Evolutionary conservation across 805 yeast species (phyloP), one percentile per base, ranked within the genome.

Genomic region (Pichia heedii): DNA sequence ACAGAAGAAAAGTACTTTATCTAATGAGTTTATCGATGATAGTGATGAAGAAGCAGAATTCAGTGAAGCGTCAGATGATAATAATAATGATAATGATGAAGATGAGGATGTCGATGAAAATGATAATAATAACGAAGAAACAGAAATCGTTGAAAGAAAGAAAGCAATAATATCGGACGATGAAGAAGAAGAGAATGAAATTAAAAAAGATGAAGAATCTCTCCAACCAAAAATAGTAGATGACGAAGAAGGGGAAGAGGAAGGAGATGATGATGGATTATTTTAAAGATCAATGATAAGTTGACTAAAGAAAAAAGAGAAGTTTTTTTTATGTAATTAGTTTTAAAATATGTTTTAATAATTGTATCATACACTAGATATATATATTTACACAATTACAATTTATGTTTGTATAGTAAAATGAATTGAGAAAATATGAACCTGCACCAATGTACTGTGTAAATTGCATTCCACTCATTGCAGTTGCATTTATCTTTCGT

Each of bases 31-130:
- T n/a, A 55, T 59, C 36, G 62, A 53, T 15, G 64, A 58, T 22
- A 57, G 63, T 49, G 66, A 61, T 38, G 61, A 58, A 18, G 62
- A 57, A 22, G 57, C 53, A 10, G 54, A 50, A 8, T 54, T 45
- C 29, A 48, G 48, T 32, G 60, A 53, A 18, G 54, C 40, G n/a
- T 49, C 52, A 13, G 50, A 41, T 22, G 43, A 40, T 24, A 48
- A 46, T 33, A 44, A 41, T 18, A 44, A 35, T 16, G 51, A 38
- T 13, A 46, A 41, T 24, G 47, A 40, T 19, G 50, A 27, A 10
- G 50, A 40, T 22, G 49, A 16, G 2, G 42, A 37, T n/a, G 18
- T 11, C n/a, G 45, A 33, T 15, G 44, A 37, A 7, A 41, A 19
- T 32, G 45, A 19, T 12, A 38, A 30, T 3, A 42, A 44, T 50